Conservation (phyloP, 768 basidiomycete genomes). For the Termitomyces sp. region DNA sequence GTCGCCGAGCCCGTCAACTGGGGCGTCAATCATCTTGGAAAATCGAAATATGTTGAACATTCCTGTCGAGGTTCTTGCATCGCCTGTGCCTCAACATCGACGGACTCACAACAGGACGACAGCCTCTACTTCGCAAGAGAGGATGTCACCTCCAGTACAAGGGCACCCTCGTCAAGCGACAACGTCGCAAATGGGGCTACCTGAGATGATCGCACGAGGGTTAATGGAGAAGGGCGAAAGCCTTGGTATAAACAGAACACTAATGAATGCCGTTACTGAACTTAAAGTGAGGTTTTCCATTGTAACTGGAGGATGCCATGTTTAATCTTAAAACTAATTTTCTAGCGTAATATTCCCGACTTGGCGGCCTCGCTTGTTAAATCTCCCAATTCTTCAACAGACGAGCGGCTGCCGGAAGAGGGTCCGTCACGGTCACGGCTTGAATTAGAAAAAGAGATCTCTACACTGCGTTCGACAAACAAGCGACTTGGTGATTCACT, state of each 20-base stretch:
- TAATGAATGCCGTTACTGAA: slow-evolving; percentile 78
- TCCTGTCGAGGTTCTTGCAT: slow-evolving; percentile 57
- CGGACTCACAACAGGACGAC: slow-evolving; percentile 27
- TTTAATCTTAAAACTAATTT: neutral
- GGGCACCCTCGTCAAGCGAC: slow-evolving; percentile 35
- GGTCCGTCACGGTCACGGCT: slow-evolving; percentile 59
- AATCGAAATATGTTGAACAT: slow-evolving; percentile 78
- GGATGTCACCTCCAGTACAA: slow-evolving; percentile 10
- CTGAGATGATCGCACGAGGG: slow-evolving; percentile 70
- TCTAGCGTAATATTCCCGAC: slow-evolving; percentile 84
- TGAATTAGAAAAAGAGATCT: slow-evolving; percentile 64
- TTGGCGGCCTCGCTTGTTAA: slow-evolving; percentile 64
- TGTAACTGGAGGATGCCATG: neutral
- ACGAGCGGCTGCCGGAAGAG: slow-evolving; percentile 53
- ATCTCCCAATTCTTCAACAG: slow-evolving; percentile 44
- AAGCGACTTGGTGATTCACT: slow-evolving; percentile 65
- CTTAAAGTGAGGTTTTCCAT: slow-evolving; percentile 47
- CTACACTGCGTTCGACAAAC: slow-evolving; percentile 50
- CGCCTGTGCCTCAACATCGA: slow-evolving; percentile 31
- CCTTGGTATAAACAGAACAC: slow-evolving; percentile 78
- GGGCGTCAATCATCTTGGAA: slow-evolving; percentile 75
- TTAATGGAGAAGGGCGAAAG: slow-evolving; percentile 74
- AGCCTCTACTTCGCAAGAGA: slow-evolving; percentile 1
- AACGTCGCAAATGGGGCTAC: slow-evolving; percentile 45
- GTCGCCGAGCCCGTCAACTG: slow-evolving; percentile 68